A percentile compares a stretch with the other conserved stretches of the same genome.
These are phyloP conservation scores for Pouteria glomerata DNA, from an alignment of 148 eudicot species.

Conservation along the genomic window DNA sequence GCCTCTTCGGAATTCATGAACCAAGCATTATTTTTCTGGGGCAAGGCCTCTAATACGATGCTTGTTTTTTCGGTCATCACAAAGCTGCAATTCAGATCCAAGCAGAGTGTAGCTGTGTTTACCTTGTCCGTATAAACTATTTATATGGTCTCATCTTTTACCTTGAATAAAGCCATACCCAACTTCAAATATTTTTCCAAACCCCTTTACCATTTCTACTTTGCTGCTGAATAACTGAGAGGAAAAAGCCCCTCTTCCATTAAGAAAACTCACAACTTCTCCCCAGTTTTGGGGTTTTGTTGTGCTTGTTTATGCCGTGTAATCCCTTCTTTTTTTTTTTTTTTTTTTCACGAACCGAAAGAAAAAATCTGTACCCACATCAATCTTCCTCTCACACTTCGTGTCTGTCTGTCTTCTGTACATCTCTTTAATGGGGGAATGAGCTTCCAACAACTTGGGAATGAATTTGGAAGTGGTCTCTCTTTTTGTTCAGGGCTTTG, in stretches of 20 bases:
- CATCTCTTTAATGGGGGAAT: slow-evolving; percentile 7
- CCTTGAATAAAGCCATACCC: slow-evolving; percentile 34
- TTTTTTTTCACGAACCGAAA: no score
- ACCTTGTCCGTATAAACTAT: slow-evolving; percentile 36
- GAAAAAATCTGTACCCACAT: slow-evolving; percentile 8
- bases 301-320: slow-evolving; percentile 28
- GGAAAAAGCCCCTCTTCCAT: slow-evolving; percentile 14
- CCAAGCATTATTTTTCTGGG: slow-evolving; percentile 21
- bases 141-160: slow-evolving; percentile 26
- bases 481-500: slow-evolving; percentile 25
- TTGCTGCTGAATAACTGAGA: slow-evolving; percentile 26
- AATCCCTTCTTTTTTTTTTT: slow-evolving; percentile 20
- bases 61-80: slow-evolving; percentile 11
- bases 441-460: slow-evolving; percentile 22
- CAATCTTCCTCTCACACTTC: slow-evolving; percentile 10
- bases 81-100: slow-evolving; percentile 17
- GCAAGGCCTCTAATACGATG: slow-evolving; percentile 15
- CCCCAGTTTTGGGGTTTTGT: slow-evolving; percentile 34
- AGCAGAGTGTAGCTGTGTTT: slow-evolving; percentile 21
- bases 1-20: slow-evolving; percentile 26
- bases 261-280: neutral
- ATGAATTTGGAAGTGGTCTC: slow-evolving; percentile 15
- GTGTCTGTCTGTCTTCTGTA: neutral
- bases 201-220: slow-evolving; percentile 15
- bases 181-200: slow-evolving; percentile 20